These are phyloP conservation scores for Pseudocercospora pini-densiflorae DNA, from an alignment of 2,329 filamentous ascomycete genomes.

Conservation along the genomic window DNA sequence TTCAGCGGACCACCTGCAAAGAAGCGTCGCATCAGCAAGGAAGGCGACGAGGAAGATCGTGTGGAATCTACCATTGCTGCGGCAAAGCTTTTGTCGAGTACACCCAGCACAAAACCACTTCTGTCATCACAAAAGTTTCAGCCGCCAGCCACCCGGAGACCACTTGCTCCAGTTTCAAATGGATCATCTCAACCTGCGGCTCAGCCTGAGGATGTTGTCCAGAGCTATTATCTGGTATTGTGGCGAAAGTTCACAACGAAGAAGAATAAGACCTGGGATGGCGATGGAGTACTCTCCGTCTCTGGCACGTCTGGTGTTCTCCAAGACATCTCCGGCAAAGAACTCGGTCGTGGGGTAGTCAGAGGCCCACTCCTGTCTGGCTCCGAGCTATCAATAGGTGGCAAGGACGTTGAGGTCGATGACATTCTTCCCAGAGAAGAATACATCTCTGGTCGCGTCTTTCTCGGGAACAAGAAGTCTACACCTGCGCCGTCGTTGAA, in stretches of 20 bases:
- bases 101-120: slow-evolving; percentile 30
- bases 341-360: slow-evolving; percentile 63
- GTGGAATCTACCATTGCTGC: slow-evolving; percentile 31
- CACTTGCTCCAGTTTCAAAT: slow-evolving; percentile 35
- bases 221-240: slow-evolving; percentile 51
- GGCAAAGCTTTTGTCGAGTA: slow-evolving; percentile 34
- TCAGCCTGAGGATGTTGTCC: slow-evolving; percentile 28
- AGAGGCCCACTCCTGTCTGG: slow-evolving; percentile 63
- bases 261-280: slow-evolving; percentile 80
- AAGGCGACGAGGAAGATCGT: slow-evolving; percentile 34
- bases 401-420: slow-evolving; percentile 72
- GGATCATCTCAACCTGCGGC: slow-evolving; percentile 20
- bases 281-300: slow-evolving; percentile 68
- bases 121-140: slow-evolving; percentile 29
- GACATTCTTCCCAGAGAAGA: slow-evolving; percentile 64
- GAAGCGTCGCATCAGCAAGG: slow-evolving; percentile 46
- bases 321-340: slow-evolving; percentile 65
- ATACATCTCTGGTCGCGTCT: slow-evolving; percentile 36
- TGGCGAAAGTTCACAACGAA: slow-evolving; percentile 71
- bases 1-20: slow-evolving; percentile 44
- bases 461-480: slow-evolving; percentile 34
- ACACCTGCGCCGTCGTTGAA: slow-evolving; percentile 32
- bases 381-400: slow-evolving; percentile 64
- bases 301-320: slow-evolving; percentile 62
- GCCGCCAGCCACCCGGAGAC: slow-evolving; percentile 33